Base-by-base conservation (phyloP, 2,329 filamentous ascomycete species). In the Sporothrix luriei region DNA sequence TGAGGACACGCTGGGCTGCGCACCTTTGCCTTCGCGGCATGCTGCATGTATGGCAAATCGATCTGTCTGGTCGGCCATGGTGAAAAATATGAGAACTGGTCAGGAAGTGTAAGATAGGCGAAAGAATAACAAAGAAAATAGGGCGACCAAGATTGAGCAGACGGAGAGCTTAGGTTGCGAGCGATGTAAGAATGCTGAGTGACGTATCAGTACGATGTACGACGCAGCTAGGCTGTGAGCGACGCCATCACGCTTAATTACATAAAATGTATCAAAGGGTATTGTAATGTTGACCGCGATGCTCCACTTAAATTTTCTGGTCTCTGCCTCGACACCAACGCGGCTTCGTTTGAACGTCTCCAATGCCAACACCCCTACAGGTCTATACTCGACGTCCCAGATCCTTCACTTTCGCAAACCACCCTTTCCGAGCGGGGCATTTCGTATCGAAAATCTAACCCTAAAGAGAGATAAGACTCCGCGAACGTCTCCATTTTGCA, bases 11-110 rank as follows among this genome's bases (percentile, higher is more conserved):
- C 7, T 16, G 3, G 21, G 57, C 5, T 29, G 75, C 84, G 77
- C 84, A 97, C 94, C 85, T 83, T 88, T 91, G 54, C 94, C 93
- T 78, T 97, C 92, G 69, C 94, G 87, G 72, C 91, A 90, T 54
- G 94, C 94, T 74, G 91, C 91, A 77, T 98, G 94, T 55, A 97
- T 90, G 38, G 93, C 91, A 75, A 90, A 97, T 75, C 90, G 92
- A 66, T 71, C 71, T 33, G 38, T 51, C 26, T 71, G 54, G 10
- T 69, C 65, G 0, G 69, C 69, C 73, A 74, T 73, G 13, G 11
- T 24, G 14, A 9, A 24, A 48, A 21, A 19, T 48, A 38, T 1
- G 16, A 2, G 51, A 40, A n/a, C 9, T 10, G 4, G 24, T n/a
- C 11, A 16, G 16, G 14, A 13, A 10, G 38, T 11, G 2, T 6